A percentile compares a stretch with the other conserved stretches of the same genome.
Conservation (phyloP, 2,329 filamentous ascomycete genomes). For the Apiospora saccharicola region DNA sequence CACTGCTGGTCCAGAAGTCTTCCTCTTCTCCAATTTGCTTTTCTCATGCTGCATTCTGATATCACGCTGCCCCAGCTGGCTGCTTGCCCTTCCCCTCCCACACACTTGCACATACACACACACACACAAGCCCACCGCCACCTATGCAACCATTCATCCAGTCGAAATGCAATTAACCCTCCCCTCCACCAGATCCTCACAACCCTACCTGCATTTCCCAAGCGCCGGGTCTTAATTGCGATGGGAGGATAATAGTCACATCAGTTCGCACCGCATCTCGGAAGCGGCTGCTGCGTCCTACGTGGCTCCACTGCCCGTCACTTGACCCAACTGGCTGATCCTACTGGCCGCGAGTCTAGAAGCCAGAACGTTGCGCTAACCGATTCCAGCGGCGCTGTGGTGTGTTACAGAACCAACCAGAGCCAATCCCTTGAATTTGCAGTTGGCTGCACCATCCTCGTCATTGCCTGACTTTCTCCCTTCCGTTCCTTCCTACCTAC, state of each 20-base stretch:
- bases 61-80: not conserved
- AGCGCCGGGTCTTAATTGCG: conserved; percentile 10
- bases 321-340: not conserved
- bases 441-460: conserved; percentile 1
- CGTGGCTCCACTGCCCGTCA: conserved; percentile 18
- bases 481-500: not conserved
- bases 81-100: not conserved
- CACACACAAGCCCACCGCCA: not conserved
- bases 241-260: not conserved
- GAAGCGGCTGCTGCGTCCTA: conserved; percentile 12
- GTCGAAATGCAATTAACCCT: conserved; percentile 3
- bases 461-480: not conserved
- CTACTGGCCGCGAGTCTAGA: not conserved
- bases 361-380: conserved; percentile 11
- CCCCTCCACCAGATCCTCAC: not conserved
- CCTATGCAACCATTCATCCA: not conserved
- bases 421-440: conserved; percentile 5
- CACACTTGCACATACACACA: not conserved
- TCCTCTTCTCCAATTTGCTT: conserved; percentile 7
- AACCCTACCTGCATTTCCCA: conserved; percentile 10
- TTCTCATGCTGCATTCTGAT: not conserved
- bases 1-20: conserved; percentile 7
- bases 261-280: conserved; percentile 16
- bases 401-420: conserved; percentile 3
- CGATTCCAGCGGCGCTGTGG: no score